phyloP scores from a whole-genome alignment of 106 monocot genomes.

The Dioscorea dumetorum region DNA sequence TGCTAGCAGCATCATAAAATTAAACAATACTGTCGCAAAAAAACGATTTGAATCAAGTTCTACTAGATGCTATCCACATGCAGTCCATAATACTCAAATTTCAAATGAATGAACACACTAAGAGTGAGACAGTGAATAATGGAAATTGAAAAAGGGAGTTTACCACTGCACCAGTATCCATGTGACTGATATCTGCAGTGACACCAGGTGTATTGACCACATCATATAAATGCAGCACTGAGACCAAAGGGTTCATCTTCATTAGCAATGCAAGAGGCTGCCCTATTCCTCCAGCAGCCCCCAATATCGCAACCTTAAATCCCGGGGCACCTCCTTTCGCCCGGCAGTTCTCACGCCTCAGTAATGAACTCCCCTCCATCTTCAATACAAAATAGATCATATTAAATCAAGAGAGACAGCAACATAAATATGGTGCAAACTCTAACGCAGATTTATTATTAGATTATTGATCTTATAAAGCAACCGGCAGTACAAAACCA shows the following conservation, averaged over 20 bases:
- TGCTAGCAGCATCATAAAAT: too few species aligned
- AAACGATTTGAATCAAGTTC: too few species aligned
- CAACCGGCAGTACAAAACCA: too few species aligned
- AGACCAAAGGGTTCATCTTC: conserved; percentile 47
- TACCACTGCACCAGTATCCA: conserved; percentile 52
- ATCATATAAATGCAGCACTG: conserved; percentile 50
- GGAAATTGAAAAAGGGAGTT: neutral
- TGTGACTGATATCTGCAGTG: conserved; percentile 46
- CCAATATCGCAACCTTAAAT: conserved; percentile 44
- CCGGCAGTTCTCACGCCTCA: conserved; percentile 19
- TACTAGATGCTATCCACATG: too few species aligned
- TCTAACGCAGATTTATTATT: too few species aligned
- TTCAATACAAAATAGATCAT: neutral
- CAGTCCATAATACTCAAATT: too few species aligned
- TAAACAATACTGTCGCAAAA: too few species aligned
- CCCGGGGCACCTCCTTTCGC: conserved; percentile 42
- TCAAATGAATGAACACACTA: too few species aligned
- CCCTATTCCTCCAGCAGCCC: conserved; percentile 45
- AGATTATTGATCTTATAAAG: too few species aligned
- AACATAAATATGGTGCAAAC: too few species aligned
- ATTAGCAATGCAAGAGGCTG: conserved; percentile 38
- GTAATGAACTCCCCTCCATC: conserved; percentile 10
- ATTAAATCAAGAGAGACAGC: too few species aligned
- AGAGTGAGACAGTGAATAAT: neutral
- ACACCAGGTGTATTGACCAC: conserved; percentile 48